phyloP scores from a whole-genome alignment of 2,329 filamentous ascomycete genomes.

The Colletotrichum coccodes region DNA sequence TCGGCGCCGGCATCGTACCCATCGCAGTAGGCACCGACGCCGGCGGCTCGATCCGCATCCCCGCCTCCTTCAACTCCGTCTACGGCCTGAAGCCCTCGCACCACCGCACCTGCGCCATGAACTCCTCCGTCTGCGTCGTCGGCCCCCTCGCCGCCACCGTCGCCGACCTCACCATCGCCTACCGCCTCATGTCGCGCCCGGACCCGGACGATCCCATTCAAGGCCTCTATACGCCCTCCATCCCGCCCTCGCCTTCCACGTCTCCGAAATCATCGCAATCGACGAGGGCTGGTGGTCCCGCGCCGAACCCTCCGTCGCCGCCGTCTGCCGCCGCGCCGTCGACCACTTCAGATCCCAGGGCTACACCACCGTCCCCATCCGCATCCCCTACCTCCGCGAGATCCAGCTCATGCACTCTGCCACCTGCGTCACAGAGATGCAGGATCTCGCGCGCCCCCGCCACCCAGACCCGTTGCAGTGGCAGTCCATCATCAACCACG shows the following conservation, averaged over 20 bases:
- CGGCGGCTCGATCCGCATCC: slow-evolving; percentile 78
- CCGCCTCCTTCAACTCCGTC: slow-evolving; percentile 79
- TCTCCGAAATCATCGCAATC: slow-evolving; percentile 76
- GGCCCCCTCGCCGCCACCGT: slow-evolving; percentile 83
- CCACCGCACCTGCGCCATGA: slow-evolving; percentile 70
- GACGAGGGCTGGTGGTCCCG: slow-evolving; percentile 61
- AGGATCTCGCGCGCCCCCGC: slow-evolving; percentile 51
- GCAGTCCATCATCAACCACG: slow-evolving; percentile 66
- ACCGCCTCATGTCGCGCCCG: slow-evolving; percentile 80
- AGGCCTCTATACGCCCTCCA: slow-evolving; percentile 69
- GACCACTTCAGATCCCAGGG: slow-evolving; percentile 63
- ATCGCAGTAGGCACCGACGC: slow-evolving; percentile 80
- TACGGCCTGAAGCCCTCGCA: slow-evolving; percentile 86
- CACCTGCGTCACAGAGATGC: slow-evolving; percentile 80
- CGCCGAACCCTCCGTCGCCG: slow-evolving; percentile 70
- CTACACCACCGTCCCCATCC: slow-evolving; percentile 66
- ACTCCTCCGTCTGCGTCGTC: slow-evolving; percentile 68
- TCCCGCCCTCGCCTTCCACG: slow-evolving; percentile 50
- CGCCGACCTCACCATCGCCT: slow-evolving; percentile 83
- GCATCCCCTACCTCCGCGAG: slow-evolving; percentile 73
- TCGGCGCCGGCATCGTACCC: slow-evolving; percentile 78
- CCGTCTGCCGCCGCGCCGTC: slow-evolving; percentile 70
- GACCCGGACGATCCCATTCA: slow-evolving; percentile 68
- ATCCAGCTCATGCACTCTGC: slow-evolving; percentile 81
- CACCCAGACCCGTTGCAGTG: slow-evolving; percentile 57